phyloP scores from a whole-genome alignment of 1,284 basidiomycete species.

The Boletus albobrunnescens region DNA sequence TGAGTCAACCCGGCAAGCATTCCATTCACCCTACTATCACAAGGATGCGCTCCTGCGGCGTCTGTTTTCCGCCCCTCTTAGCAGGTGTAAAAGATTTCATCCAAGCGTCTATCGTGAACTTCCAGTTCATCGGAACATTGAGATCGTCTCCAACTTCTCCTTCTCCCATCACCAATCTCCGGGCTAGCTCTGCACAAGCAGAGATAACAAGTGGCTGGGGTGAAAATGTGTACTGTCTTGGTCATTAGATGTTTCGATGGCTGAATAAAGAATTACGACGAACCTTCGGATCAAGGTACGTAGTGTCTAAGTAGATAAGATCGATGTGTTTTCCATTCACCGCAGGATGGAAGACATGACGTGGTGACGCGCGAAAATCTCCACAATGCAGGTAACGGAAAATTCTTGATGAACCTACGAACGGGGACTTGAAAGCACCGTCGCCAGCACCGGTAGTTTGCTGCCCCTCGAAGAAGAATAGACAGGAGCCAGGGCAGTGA shows the following conservation, averaged over 20 bases:
- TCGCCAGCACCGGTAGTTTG: constrained; percentile 89
- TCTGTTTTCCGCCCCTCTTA: constrained; percentile 31
- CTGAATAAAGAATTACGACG: constrained; percentile 6
- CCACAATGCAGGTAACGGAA: constrained; percentile 96
- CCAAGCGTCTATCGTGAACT: constrained; percentile 43
- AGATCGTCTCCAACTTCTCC: constrained; percentile 33
- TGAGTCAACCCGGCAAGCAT: not conserved
- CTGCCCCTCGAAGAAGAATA: constrained; percentile 90
- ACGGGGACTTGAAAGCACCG: constrained; percentile 65
- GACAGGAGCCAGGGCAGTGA: constrained; percentile 91
- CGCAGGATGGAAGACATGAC: constrained; percentile 78
- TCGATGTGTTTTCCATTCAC: constrained; percentile 79
- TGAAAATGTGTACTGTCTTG: constrained; percentile 81
- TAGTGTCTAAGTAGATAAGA: constrained; percentile 92
- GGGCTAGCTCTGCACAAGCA: constrained; percentile 85
- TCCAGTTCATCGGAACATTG: constrained; percentile 13
- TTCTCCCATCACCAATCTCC: constrained; percentile 49
- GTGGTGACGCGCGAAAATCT: constrained; percentile 86
- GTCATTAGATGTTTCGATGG: not conserved
- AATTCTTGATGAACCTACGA: constrained; percentile 61
- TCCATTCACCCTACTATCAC: constrained; percentile 79
- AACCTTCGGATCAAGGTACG: constrained; percentile 89
- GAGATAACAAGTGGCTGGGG: constrained; percentile 90
- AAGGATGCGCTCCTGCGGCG: constrained; percentile 42
- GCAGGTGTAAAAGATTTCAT: constrained; percentile 27